Evolutionary conservation across 176 grass and related monocot species (phyloP), one percentile per base, ranked within the genome.

Genomic region (Lolium rigidum): DNA sequence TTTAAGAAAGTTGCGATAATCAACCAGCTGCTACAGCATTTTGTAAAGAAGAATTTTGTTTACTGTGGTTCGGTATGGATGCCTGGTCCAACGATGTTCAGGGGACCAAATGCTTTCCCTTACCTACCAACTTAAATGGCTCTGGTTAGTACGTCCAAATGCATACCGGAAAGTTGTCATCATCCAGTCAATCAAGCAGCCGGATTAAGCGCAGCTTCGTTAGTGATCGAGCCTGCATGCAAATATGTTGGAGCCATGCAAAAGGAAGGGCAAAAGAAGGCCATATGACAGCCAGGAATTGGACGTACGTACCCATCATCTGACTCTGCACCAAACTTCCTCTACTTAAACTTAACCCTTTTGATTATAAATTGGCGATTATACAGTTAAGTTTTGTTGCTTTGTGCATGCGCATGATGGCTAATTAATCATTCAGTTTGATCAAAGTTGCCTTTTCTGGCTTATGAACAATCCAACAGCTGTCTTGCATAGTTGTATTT

Each of bases 91-190:
- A 49, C 38, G 57, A 73, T 87, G 3, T 80, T 87, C 28, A 69
- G 76, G 80, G 89, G 89, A 87, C 89, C 89, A 87, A 87, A 61
- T 41, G 81, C 85, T 81, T 84, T 87, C 70, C 76, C 54, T 90
- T 43, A 84, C 80, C 85, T 25, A 84, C 80, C 89, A 83, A 51
- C 62, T 78, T 24, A 87, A 84, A 79, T 80, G 81, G 81, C 81
- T 50, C 68, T 66, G 57, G 58, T 21, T 80, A 84, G 48, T 87
- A 87, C 58, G 74, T 79, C 74, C 74, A 90, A 90, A 90, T 87
- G 15, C 70, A 26, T 61, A 49, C 39, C 67, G 35, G 44, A 87
- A 59, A 84, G 68, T 74, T 83, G 85, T 60, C 65, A 50, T 80
- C 51, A 61, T 84, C 74, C 80, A 75, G 10, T 80, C 81, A 35